Evolutionary conservation across 1,139 yeast species (phyloP).

Genomic region (Blastobotrys illinoisensis): DNA sequence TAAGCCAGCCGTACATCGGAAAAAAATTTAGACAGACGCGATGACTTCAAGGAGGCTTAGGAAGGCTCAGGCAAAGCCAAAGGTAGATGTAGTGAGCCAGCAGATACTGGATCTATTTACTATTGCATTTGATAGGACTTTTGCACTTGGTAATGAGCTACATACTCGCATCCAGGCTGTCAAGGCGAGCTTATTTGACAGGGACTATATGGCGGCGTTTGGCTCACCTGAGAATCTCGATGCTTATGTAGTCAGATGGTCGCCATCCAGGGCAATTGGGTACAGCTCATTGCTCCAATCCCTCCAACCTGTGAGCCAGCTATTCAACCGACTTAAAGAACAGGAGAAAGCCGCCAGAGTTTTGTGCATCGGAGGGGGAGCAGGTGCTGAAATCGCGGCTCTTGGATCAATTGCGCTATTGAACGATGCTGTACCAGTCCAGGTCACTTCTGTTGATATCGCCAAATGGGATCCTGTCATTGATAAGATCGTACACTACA

Average conservation of each 20-base stretch:
- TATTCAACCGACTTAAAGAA: conserved; percentile 7
- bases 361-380: conserved; percentile 82
- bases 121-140: conserved; percentile 21
- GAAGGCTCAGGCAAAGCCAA: background rate
- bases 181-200: conserved; percentile 59
- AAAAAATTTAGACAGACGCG: background rate
- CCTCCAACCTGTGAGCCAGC: conserved; percentile 13
- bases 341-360: conserved; percentile 33
- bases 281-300: conserved; percentile 58
- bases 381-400: conserved; percentile 77
- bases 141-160: conserved; percentile 18
- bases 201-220: conserved; percentile 69
- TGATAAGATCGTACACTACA: conserved; percentile 38
- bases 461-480: conserved; percentile 70
- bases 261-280: conserved; percentile 74
- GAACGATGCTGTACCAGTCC: conserved; percentile 30
- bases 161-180: conserved; percentile 51
- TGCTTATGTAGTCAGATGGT: conserved; percentile 82
- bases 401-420: conserved; percentile 47
- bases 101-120: conserved; percentile 26
- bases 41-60: background rate
- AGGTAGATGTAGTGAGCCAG: conserved; percentile 7
- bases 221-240: conserved; percentile 55
- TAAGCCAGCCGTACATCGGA: background rate
- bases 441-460: conserved; percentile 59